A percentile compares a stretch with the other conserved stretches of the same genome.
phyloP scores from a whole-genome alignment of 306 rosid genomes.

The barrel medic (Medicago truncatula) region DNA sequence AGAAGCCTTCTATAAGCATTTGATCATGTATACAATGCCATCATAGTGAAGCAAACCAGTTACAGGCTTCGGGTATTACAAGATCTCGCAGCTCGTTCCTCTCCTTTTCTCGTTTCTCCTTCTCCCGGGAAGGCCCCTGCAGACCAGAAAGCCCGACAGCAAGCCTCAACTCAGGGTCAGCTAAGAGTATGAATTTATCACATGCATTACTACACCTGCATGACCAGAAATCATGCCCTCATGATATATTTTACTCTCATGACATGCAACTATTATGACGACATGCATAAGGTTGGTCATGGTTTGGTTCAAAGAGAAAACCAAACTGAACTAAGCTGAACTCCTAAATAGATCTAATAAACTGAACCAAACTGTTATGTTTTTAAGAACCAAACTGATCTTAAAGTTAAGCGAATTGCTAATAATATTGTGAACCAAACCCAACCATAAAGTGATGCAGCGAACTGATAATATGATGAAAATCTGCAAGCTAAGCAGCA shows the following conservation, averaged over 20 bases:
- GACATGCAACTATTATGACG: conserved; percentile 78
- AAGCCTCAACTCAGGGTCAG: conserved; percentile 99
- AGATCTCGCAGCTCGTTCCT: conserved; percentile 98
- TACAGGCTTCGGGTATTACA: conserved; percentile 72
- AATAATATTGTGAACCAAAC: no score
- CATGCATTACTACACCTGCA: conserved; percentile 94
- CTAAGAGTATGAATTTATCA: conserved; percentile 96
- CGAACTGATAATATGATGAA: no score
- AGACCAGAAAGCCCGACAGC: conserved; percentile 99
- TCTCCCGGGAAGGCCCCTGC: conserved; percentile 99
- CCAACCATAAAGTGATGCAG: no score
- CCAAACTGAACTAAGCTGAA: no score
- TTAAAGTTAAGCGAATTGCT: no score
- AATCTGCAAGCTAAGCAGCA: no score
- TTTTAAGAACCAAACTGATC: no score
- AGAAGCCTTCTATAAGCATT: conserved; percentile 72
- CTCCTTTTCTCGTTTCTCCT: conserved; percentile 98
- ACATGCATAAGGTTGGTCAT: conserved; percentile 48
- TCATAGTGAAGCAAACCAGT: conserved; percentile 72
- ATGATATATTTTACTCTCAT: conserved; percentile 76
- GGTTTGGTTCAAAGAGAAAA: no score
- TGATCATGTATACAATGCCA: conserved; percentile 55
- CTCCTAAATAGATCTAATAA: no score
- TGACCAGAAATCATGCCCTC: conserved; percentile 96
- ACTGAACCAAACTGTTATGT: no score